Percentiles rank a stretch among this genome's conserved stretches.
These are phyloP conservation scores for Lactifluus echinatus DNA, from an alignment of 768 basidiomycete genomes.

Conservation along the genomic window DNA sequence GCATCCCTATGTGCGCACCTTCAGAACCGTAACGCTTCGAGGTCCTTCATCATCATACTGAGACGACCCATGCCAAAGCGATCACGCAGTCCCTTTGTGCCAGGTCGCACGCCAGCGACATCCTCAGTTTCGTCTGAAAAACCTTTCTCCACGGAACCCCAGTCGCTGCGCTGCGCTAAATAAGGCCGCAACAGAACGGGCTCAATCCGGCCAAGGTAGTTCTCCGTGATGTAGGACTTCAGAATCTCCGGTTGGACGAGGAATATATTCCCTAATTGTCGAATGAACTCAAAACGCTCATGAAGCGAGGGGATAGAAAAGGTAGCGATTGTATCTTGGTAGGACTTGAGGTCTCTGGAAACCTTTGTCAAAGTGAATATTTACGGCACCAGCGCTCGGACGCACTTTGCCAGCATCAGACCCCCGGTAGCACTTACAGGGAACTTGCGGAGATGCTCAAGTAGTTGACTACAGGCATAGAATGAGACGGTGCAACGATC, in stretches of 20 bases:
- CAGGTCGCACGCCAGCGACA: constrained; percentile 29
- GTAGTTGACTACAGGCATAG: constrained; percentile 50
- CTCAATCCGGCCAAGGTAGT: constrained; percentile 89
- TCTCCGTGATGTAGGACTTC: constrained; percentile 91
- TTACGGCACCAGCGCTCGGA: neutral
- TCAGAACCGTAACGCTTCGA: constrained; percentile 61
- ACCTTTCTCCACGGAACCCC: constrained; percentile 74
- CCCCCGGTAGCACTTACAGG: constrained; percentile 95
- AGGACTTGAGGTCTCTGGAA: constrained; percentile 85
- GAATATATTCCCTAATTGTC: constrained; percentile 95
- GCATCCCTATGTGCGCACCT: constrained; percentile 45
- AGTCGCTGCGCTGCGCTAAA: constrained; percentile 84
- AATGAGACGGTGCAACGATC: neutral
- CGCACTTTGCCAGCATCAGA: constrained; percentile 94
- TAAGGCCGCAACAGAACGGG: constrained; percentile 81
- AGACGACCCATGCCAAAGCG: constrained; percentile 57
- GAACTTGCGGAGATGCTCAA: constrained; percentile 94
- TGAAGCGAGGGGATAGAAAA: constrained; percentile 77
- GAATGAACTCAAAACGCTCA: constrained; percentile 96
- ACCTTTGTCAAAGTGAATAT: neutral
- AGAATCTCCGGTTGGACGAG: constrained; percentile 93
- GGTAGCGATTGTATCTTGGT: constrained; percentile 82
- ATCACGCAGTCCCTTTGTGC: constrained; percentile 50
- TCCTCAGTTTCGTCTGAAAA: constrained; percentile 44
- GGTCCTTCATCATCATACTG: constrained; percentile 82